Evolutionary conservation across 495 filamentous ascomycete species (phyloP).

Genomic region (Copromyces sp.): DNA sequence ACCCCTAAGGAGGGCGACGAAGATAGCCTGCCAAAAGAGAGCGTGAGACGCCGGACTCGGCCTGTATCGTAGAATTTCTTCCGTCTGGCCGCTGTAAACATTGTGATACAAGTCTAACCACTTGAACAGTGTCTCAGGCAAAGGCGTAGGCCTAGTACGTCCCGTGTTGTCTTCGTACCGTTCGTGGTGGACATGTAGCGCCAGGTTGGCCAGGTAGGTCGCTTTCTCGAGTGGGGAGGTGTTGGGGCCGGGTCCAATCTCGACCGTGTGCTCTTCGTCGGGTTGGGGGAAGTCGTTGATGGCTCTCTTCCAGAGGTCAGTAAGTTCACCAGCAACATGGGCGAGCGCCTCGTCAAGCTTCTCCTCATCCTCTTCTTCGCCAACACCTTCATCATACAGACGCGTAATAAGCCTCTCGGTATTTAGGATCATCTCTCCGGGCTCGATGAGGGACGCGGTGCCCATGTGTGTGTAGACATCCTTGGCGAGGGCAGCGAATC

Average conservation of each 20-base stretch:
- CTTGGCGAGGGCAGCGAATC: constrained; percentile 40
- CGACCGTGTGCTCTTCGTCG: constrained; percentile 41
- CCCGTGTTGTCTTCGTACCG: constrained; percentile 32
- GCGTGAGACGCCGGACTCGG: constrained; percentile 63
- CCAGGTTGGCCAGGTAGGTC: constrained; percentile 56
- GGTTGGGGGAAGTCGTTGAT: constrained; percentile 34
- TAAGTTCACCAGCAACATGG: constrained; percentile 43
- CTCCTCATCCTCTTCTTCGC: constrained; percentile 41
- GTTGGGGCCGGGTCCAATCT: constrained; percentile 53
- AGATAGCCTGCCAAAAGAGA: constrained; percentile 72
- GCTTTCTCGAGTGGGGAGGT: constrained; percentile 57
- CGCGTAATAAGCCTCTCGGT: constrained; percentile 42
- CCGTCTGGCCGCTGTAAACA: constrained; percentile 47
- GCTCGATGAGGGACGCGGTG: constrained; percentile 35
- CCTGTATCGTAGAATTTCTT: constrained; percentile 46
- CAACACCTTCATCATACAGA: constrained; percentile 48
- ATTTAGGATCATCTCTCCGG: constrained; percentile 43
- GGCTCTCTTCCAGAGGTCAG: constrained; percentile 47
- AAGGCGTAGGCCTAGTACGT: constrained; percentile 28
- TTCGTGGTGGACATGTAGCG: constrained; percentile 68
- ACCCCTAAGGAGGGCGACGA: constrained; percentile 57
- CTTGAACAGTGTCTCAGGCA: constrained; percentile 64
- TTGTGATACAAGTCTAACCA: constrained; percentile 68
- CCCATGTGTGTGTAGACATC: constrained; percentile 37
- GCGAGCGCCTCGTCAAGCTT: constrained; percentile 46